Conservation (phyloP, 1,284 basidiomycete genomes). For the Tausonia pullulans region DNA sequence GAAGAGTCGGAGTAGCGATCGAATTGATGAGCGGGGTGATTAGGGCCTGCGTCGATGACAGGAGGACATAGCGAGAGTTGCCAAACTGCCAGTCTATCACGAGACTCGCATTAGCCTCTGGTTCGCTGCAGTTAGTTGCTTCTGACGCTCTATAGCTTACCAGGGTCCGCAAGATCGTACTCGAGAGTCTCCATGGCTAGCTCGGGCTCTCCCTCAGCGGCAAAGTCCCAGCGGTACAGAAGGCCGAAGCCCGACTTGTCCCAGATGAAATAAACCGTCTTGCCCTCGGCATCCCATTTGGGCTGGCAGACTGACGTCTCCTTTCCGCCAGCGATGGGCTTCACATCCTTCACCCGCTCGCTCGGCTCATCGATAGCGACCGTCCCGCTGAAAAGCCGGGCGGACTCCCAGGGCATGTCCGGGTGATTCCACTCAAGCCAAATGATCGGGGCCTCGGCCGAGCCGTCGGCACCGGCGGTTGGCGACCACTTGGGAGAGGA, state of each 20-base stretch:
- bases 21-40: slow-evolving; percentile 16
- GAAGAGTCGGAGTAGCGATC: slow-evolving; percentile 17
- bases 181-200: slow-evolving; percentile 16
- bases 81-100: slow-evolving; percentile 27
- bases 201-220: slow-evolving; percentile 2
- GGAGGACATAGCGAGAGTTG: slow-evolving; percentile 21
- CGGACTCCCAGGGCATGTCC: slow-evolving; percentile 35
- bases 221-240: slow-evolving; percentile 15
- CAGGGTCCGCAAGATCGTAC: slow-evolving; percentile 17
- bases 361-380: slow-evolving; percentile 10
- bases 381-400: slow-evolving; percentile 28
- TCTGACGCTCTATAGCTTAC: neutral
- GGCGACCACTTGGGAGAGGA: slow-evolving; percentile 29
- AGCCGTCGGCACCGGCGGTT: slow-evolving; percentile 19
- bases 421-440: slow-evolving; percentile 36
- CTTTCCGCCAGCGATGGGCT: slow-evolving; percentile 19
- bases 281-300: slow-evolving; percentile 18
- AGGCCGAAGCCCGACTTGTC: slow-evolving; percentile 27
- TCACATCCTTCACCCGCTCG: neutral
- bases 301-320: slow-evolving; percentile 24
- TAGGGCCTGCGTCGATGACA: slow-evolving; percentile 19
- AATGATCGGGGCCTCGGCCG: slow-evolving; percentile 21
- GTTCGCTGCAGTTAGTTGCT: too few relatives aligned
- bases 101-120: neutral
- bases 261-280: slow-evolving; percentile 29